A percentile compares a stretch with the other conserved stretches of the same genome.
phyloP scores from a whole-genome alignment of 179 eudicot species.

The Silene coronaria region DNA sequence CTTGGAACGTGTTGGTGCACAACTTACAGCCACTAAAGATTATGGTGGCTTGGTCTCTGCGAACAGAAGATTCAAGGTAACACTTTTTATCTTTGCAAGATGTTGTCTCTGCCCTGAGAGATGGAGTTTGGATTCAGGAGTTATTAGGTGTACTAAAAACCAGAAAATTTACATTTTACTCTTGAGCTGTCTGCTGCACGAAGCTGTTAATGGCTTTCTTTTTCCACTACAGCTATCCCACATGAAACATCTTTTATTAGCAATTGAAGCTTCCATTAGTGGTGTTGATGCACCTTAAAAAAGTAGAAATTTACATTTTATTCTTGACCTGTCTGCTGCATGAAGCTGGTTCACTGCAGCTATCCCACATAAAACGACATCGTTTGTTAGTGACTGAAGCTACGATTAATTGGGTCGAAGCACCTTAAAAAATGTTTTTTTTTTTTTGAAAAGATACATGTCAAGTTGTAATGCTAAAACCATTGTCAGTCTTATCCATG shows the following conservation, averaged over 20 bases:
- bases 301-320: neutral
- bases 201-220: neutral
- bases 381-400: neutral
- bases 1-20: slow-evolving; percentile 34
- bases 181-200: slow-evolving; percentile 5
- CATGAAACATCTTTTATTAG: neutral
- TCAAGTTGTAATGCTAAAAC: neutral
- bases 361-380: neutral
- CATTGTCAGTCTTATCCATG: slow-evolving; percentile 1
- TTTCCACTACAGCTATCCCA: neutral
- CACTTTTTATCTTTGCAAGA: neutral
- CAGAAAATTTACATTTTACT: neutral
- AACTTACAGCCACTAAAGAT: slow-evolving; percentile 28
- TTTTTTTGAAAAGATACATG: neutral
- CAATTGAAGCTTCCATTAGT: neutral
- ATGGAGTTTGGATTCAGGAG: neutral
- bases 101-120: neutral
- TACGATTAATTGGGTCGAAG: neutral
- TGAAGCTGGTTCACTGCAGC: neutral
- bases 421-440: neutral
- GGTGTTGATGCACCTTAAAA: neutral
- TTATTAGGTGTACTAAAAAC: neutral
- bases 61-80: slow-evolving; percentile 52
- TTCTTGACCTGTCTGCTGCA: slow-evolving; percentile 7
- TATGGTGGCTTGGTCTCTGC: slow-evolving; percentile 29